Evolutionary conservation across 1,284 basidiomycete species (phyloP).

Genomic region (Tremellales sp.): DNA sequence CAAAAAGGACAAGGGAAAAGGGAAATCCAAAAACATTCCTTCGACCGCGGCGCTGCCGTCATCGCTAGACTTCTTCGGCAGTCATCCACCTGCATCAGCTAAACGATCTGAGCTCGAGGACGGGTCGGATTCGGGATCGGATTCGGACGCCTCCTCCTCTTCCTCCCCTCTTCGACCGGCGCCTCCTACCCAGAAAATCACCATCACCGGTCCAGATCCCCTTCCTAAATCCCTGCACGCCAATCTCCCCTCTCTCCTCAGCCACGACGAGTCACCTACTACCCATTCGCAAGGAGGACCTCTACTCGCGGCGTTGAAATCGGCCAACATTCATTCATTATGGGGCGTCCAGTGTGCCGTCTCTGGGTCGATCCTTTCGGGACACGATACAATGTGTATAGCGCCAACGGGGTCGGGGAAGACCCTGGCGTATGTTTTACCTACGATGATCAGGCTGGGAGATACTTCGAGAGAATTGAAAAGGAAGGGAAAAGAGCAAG

Average conservation of each 20-base stretch:
- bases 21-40: slow-evolving; percentile 16
- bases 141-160: slow-evolving; percentile 18
- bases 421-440: slow-evolving; percentile 83
- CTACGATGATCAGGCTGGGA: slow-evolving; percentile 66
- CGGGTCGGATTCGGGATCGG: slow-evolving; percentile 18
- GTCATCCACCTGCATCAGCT: slow-evolving; percentile 51
- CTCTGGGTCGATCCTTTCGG: slow-evolving; percentile 49
- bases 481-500: slow-evolving; percentile 28
- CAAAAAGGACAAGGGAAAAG: slow-evolving; percentile 40
- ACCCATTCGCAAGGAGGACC: slow-evolving; percentile 31
- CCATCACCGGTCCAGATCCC: slow-evolving; percentile 40
- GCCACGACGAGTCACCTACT: slow-evolving; percentile 25
- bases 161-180: slow-evolving; percentile 19
- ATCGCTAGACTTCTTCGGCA: slow-evolving; percentile 86
- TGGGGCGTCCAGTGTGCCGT: slow-evolving; percentile 46
- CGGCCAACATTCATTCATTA: slow-evolving; percentile 27
- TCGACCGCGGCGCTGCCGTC: slow-evolving; percentile 56
- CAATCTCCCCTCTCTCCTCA: slow-evolving; percentile 39
- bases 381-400: slow-evolving; percentile 79
- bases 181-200: slow-evolving; percentile 48
- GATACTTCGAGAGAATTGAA: slow-evolving; percentile 54
- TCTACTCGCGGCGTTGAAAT: slow-evolving; percentile 23
- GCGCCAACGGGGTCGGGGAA: slow-evolving; percentile 95
- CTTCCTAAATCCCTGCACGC: slow-evolving; percentile 42
- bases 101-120: slow-evolving; percentile 34